These are phyloP conservation scores for Ophiostoma populinum DNA, from an alignment of 2,329 filamentous ascomycete genomes.

Conservation along the genomic window DNA sequence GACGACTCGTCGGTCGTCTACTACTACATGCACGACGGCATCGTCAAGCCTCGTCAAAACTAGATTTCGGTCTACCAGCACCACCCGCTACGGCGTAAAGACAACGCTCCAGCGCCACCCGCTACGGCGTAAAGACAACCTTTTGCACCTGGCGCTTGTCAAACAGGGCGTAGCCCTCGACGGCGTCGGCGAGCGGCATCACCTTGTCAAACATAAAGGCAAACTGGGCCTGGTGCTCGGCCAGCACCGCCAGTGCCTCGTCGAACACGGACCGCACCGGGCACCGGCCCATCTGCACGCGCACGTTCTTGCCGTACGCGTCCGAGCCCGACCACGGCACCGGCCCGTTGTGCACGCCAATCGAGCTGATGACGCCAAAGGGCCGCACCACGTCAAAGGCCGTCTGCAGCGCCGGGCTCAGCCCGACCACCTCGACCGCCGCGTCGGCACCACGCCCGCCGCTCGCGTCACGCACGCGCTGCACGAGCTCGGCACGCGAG, in stretches of 20 bases:
- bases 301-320: constrained; percentile 55
- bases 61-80: constrained; percentile 24
- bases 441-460: constrained; percentile 71
- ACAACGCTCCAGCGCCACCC: constrained; percentile 31
- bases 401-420: constrained; percentile 49
- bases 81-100: constrained; percentile 30
- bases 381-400: constrained; percentile 56
- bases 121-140: constrained; percentile 44
- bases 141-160: constrained; percentile 59
- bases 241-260: constrained; percentile 45
- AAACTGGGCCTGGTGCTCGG: constrained; percentile 47
- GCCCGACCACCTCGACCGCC: constrained; percentile 62
- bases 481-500: constrained; percentile 44
- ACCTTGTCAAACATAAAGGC: constrained; percentile 61
- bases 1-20: constrained; percentile 73
- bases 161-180: constrained; percentile 53
- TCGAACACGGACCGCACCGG: constrained; percentile 55
- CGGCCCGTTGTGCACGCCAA: constrained; percentile 61
- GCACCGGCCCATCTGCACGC: constrained; percentile 59
- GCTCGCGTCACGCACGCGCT: constrained; percentile 16
- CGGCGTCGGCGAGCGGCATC: constrained; percentile 50
- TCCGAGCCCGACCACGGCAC: constrained; percentile 50
- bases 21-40: constrained; percentile 72
- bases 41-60: constrained; percentile 74
- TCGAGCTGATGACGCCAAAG: constrained; percentile 57